phyloP scores from a whole-genome alignment of 345 rosid genomes.

The Conringia planisiliqua region DNA sequence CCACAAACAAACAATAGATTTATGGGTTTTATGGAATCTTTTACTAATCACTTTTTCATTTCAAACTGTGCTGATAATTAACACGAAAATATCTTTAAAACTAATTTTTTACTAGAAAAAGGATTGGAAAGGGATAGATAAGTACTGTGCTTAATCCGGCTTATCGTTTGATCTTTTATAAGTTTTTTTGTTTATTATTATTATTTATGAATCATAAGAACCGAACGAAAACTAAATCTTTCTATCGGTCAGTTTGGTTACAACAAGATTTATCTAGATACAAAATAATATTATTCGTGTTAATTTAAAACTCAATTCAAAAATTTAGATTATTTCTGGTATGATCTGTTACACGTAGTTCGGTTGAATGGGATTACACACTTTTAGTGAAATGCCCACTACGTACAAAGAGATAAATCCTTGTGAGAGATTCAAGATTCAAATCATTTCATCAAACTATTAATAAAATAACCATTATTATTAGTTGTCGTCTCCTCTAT shows the following conservation, averaged over 20 bases:
- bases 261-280: not conserved
- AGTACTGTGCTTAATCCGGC: not conserved
- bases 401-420: not conserved
- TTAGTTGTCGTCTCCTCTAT: no score
- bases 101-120: not conserved
- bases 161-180: not conserved
- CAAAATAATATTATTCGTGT: not conserved
- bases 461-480: not conserved
- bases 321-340: not conserved
- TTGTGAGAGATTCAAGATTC: not conserved
- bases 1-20: constrained; percentile 8
- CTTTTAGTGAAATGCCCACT: not conserved
- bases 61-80: not conserved
- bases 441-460: not conserved
- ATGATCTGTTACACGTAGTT: not conserved
- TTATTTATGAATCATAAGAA: not conserved
- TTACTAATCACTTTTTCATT: not conserved
- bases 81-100: not conserved
- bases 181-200: not conserved
- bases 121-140: not conserved
- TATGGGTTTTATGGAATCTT: constrained; percentile 16
- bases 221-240: not conserved
- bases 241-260: not conserved
- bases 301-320: not conserved
- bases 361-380: not conserved